Percentiles rank a stretch among this genome's conserved stretches.
phyloP scores from a whole-genome alignment of 495 filamentous ascomycete genomes.

The Hyaloscypha bicolor region DNA sequence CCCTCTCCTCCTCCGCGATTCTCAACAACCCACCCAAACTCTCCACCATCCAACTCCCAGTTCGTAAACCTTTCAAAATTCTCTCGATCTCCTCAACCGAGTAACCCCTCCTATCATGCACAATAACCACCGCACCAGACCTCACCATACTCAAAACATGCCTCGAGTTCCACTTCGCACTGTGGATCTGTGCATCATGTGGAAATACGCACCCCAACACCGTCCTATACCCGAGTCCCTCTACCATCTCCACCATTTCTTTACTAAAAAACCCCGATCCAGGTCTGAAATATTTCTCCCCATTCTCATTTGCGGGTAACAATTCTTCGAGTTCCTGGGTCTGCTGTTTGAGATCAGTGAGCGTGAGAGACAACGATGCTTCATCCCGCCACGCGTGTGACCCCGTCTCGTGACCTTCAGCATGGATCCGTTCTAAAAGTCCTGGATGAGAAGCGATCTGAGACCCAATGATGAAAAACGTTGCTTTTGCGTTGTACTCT shows the following conservation, averaged over 20 bases:
- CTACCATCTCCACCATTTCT: constrained; percentile 60
- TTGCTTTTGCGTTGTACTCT: constrained; percentile 60
- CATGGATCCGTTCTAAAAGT: constrained; percentile 26
- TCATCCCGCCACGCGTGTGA: constrained; percentile 90
- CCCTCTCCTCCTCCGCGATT: constrained; percentile 22
- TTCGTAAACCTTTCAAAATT: constrained; percentile 69
- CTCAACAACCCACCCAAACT: constrained; percentile 66
- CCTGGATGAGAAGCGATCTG: constrained; percentile 51
- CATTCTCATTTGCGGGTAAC: constrained; percentile 26
- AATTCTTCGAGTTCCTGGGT: constrained; percentile 25
- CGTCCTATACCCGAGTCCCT: constrained; percentile 59
- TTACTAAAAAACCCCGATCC: constrained; percentile 79
- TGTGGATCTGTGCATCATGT: constrained; percentile 78
- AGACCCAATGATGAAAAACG: constrained; percentile 78
- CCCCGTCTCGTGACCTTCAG: constrained; percentile 43
- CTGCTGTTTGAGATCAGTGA: constrained; percentile 31
- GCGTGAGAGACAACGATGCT: constrained; percentile 53
- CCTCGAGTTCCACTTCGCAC: constrained; percentile 67
- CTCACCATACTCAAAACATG: constrained; percentile 78
- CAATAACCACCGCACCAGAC: constrained; percentile 77
- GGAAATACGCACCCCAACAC: constrained; percentile 84
- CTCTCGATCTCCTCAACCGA: constrained; percentile 72
- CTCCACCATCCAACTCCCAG: constrained; percentile 67
- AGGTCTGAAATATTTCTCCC: constrained; percentile 70
- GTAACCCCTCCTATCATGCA: constrained; percentile 81